Base-by-base conservation (phyloP, 768 basidiomycete genomes). In the Phaeotremella fagi region DNA sequence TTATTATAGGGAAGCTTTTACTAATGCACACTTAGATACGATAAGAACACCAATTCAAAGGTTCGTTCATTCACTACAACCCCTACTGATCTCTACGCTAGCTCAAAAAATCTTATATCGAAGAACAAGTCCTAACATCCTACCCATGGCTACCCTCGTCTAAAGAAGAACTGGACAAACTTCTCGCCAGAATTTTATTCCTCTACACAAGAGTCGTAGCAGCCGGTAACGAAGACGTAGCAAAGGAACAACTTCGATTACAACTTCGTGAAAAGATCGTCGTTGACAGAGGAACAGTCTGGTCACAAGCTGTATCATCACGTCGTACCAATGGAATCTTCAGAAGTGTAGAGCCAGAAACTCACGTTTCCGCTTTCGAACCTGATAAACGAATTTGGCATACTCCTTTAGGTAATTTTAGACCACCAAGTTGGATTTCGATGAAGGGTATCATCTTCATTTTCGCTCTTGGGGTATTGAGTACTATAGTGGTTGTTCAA, bases 221-320 rank as follows among this genome's bases (percentile, higher is more conserved):
- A 0, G 79, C 78, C 1, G 86, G 84, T 7, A 87, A 98, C 73
- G 65, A 76, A 20, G 74, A 78, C 1, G 70, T 81, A 16, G 92
- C 92, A 0, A 80, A 82, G 37, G 84, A 87, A 60, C 88, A 94
- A 69, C 81, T 99, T 41, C 83, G 84, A 57, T 79, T 90, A 15
- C 84, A 92, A 71, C 85, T 92, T 52, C 83, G 90, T 18, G 91
- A 97, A 74, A 86, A 90, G 69, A 72, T 75, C 27, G 92, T 94
- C 2, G 94, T 92, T 84, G 94, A 98, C 68, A 82, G 95, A 27
- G 91, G 98, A 68, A 99, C 95, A 1, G 86, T 98, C 12, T 99
- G 95, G 95, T 80, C 71, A 27, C 59, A 72, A 63, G 68, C 75
- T 72, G 76, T 66, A 2, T 81, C 83, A 35, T 80, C 83, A 3